Percentiles rank a stretch among this genome's conserved stretches.
Conservation (phyloP, 495 filamentous ascomycete species). For the Penicillium malachiteum region DNA sequence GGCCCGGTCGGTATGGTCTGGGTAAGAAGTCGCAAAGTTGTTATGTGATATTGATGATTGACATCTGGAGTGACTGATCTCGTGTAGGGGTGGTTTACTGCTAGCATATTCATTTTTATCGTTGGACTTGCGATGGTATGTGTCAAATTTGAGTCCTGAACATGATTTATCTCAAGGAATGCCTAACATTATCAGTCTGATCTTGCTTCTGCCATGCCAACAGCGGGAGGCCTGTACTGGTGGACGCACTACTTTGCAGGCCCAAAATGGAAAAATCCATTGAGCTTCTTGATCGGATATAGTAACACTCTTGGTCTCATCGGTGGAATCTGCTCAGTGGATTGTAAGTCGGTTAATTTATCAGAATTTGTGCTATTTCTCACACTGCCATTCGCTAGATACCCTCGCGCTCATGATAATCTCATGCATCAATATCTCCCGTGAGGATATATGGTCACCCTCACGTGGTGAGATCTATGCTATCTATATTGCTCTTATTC, state of each 20-base stretch:
- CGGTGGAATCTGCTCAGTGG: slow-evolving; percentile 60
- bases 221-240: slow-evolving; percentile 65
- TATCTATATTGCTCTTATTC: slow-evolving; percentile 58
- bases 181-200: slow-evolving; percentile 46
- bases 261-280: slow-evolving; percentile 54
- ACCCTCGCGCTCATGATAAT: slow-evolving; percentile 52
- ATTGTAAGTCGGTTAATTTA: slow-evolving; percentile 37
- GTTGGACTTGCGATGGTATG: slow-evolving; percentile 64
- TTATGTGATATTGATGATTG: neutral
- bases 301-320: slow-evolving; percentile 69
- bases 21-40: slow-evolving; percentile 32
- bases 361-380: neutral
- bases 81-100: slow-evolving; percentile 57
- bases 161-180: neutral
- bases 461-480: slow-evolving; percentile 60
- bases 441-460: slow-evolving; percentile 61
- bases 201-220: slow-evolving; percentile 67
- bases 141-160: neutral
- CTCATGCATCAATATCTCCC: slow-evolving; percentile 57
- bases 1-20: slow-evolving; percentile 70
- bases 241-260: slow-evolving; percentile 71
- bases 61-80: neutral
- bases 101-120: slow-evolving; percentile 62
- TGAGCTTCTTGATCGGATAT: slow-evolving; percentile 69
- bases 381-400: slow-evolving; percentile 25